Evolutionary conservation across 2,329 filamentous ascomycete genomes (phyloP).

Genomic region (Falciphora oryzae): DNA sequence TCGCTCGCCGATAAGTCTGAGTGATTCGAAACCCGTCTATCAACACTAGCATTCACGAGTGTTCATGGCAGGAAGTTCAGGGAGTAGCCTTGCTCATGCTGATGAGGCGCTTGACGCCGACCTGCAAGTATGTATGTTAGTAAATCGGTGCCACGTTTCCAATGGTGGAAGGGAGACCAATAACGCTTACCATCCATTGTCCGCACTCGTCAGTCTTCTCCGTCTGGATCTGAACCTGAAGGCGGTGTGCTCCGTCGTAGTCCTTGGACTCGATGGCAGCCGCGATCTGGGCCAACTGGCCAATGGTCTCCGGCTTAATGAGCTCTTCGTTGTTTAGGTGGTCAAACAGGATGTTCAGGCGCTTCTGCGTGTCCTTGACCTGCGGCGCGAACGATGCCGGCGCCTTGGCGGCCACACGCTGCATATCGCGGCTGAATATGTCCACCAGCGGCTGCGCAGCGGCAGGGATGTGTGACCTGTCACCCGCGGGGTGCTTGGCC

Average conservation of each 20-base stretch:
- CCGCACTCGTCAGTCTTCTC: constrained; percentile 76
- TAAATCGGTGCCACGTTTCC: neutral
- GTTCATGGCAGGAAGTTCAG: constrained; percentile 4
- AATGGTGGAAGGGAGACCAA: neutral
- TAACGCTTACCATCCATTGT: constrained; percentile 72
- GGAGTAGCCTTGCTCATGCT: constrained; percentile 59
- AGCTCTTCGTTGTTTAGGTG: constrained; percentile 95
- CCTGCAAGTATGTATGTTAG: constrained; percentile 27
- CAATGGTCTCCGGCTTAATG: constrained; percentile 71
- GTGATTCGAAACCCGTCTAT: neutral
- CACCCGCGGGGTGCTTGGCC: constrained; percentile 71
- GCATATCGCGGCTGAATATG: constrained; percentile 76
- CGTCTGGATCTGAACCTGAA: constrained; percentile 70
- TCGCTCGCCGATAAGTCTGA: neutral
- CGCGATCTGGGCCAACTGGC: constrained; percentile 58
- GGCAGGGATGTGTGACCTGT: constrained; percentile 81
- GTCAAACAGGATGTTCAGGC: constrained; percentile 89
- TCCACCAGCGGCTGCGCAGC: constrained; percentile 74
- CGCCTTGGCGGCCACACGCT: constrained; percentile 78
- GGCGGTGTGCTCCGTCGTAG: constrained; percentile 58
- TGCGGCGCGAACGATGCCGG: constrained; percentile 82
- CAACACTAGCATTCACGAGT: neutral
- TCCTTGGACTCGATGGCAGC: constrained; percentile 62
- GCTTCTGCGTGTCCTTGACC: constrained; percentile 90
- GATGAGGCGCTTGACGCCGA: constrained; percentile 58